Percentiles rank a stretch among this genome's conserved stretches.
These are phyloP conservation scores for Helenozyma rhizophorensis DNA, from an alignment of 805 yeast species.

Conservation along the genomic window DNA sequence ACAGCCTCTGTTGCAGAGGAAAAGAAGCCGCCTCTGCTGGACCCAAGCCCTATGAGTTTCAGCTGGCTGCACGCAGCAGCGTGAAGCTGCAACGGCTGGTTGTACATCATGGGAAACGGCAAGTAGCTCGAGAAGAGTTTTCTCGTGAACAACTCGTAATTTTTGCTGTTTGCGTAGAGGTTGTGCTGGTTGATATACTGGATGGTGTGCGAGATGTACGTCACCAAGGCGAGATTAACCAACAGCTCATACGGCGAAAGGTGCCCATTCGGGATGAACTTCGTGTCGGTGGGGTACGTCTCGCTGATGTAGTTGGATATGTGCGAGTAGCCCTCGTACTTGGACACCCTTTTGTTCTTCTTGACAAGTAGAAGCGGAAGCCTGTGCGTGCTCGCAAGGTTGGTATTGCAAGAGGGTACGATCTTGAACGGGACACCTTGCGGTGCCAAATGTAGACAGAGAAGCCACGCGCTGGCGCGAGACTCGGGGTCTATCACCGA, in stretches of 20 bases:
- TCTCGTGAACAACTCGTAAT: constrained; percentile 60
- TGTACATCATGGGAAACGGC: constrained; percentile 74
- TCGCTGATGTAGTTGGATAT: constrained; percentile 31
- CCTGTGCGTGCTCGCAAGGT: constrained; percentile 43
- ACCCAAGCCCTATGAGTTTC: constrained; percentile 26
- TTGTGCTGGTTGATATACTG: constrained; percentile 52
- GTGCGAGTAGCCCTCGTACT: constrained; percentile 36
- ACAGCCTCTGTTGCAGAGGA: constrained; percentile 22
- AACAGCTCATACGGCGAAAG: constrained; percentile 23
- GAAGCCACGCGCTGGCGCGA: constrained; percentile 43
- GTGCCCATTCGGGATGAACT: constrained; percentile 9
- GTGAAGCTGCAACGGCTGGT: constrained; percentile 51
- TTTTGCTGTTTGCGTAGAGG: constrained; percentile 49
- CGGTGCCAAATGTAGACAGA: constrained; percentile 19
- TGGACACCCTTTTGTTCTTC: constrained; percentile 13
- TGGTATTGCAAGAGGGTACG: constrained; percentile 56
- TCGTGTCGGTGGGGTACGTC: constrained; percentile 10
- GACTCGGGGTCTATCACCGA: constrained; percentile 51
- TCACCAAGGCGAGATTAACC: constrained; percentile 41
- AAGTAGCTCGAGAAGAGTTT: constrained; percentile 47
- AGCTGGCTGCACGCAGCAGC: constrained; percentile 33
- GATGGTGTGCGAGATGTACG: constrained; percentile 39
- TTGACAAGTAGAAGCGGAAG: constrained; percentile 44
- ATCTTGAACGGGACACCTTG: constrained; percentile 23
- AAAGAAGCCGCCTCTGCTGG: constrained; percentile 27